phyloP scores from a whole-genome alignment of 2,329 filamentous ascomycete species.

The Colletotrichum liaoningense region DNA sequence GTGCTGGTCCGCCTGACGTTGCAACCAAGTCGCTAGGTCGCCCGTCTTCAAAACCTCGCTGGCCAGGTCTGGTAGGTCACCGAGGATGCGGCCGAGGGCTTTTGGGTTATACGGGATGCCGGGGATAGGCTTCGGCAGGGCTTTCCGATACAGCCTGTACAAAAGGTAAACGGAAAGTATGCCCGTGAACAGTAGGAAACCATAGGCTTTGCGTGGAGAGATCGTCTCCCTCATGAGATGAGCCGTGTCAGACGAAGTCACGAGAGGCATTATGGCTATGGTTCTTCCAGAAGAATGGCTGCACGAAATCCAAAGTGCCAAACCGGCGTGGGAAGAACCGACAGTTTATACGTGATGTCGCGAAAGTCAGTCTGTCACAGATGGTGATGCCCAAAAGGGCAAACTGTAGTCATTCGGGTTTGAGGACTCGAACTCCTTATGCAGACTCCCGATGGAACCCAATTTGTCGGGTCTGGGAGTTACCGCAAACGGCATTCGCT shows the following conservation, averaged over 20 bases:
- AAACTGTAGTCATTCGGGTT: neutral
- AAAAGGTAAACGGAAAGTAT: neutral
- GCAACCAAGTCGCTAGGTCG: constrained; percentile 38
- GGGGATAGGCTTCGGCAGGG: constrained; percentile 25
- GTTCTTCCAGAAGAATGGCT: neutral
- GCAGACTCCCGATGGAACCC: neutral
- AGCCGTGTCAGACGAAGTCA: neutral
- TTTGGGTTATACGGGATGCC: constrained; percentile 17
- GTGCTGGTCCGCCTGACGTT: constrained; percentile 40
- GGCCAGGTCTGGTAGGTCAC: constrained; percentile 3
- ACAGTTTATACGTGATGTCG: neutral
- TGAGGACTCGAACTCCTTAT: neutral
- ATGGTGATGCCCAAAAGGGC: neutral
- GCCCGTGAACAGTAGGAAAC: neutral
- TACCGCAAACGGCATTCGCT: neutral
- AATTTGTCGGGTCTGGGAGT: neutral
- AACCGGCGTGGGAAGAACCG: neutral
- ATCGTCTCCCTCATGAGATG: neutral
- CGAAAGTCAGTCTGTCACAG: neutral
- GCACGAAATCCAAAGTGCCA: neutral
- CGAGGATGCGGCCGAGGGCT: constrained; percentile 6
- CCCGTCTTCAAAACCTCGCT: neutral
- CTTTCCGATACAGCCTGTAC: neutral
- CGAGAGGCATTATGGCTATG: neutral
- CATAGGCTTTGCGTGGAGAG: neutral